A percentile compares a stretch with the other conserved stretches of the same genome.
phyloP scores from a whole-genome alignment of 139 green algal species.

The Edaphochlamys debaryana region DNA sequence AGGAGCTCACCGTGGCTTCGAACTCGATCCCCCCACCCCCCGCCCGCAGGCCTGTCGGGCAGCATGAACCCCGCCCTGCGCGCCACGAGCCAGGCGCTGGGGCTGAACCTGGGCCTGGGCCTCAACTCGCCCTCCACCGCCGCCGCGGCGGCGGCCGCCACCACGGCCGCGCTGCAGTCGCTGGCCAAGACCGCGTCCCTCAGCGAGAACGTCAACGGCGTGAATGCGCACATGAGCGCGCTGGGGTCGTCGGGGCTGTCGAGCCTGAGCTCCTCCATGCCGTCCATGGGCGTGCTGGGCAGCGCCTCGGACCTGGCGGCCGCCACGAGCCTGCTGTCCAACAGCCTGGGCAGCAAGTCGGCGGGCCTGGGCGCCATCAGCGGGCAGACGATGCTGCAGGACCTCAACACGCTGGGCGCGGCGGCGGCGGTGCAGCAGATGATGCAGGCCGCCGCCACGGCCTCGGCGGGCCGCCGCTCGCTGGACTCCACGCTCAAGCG shows the following conservation, averaged over 20 bases:
- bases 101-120: constrained; percentile 41
- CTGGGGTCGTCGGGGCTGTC: background rate
- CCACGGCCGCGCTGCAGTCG: constrained; percentile 47
- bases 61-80: constrained; percentile 38
- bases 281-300: constrained; percentile 9
- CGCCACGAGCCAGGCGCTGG: constrained; percentile 42
- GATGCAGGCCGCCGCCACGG: constrained; percentile 17
- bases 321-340: constrained; percentile 34
- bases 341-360: background rate
- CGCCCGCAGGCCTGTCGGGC: background rate
- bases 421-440: constrained; percentile 59
- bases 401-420: constrained; percentile 35
- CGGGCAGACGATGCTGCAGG: constrained; percentile 42
- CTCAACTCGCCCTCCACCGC: constrained; percentile 32
- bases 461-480: constrained; percentile 42
- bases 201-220: constrained; percentile 39
- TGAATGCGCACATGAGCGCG: constrained; percentile 39
- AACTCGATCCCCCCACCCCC: too few species aligned
- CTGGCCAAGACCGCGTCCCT: constrained; percentile 43
- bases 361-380: background rate
- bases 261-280: constrained; percentile 11
- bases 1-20: too few species aligned
- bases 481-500: constrained; percentile 50
- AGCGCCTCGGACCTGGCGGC: background rate
- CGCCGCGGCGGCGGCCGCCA: constrained; percentile 45